phyloP scores from a whole-genome alignment of 176 grass and related monocot genomes.

The Saccharum spontaneum region DNA sequence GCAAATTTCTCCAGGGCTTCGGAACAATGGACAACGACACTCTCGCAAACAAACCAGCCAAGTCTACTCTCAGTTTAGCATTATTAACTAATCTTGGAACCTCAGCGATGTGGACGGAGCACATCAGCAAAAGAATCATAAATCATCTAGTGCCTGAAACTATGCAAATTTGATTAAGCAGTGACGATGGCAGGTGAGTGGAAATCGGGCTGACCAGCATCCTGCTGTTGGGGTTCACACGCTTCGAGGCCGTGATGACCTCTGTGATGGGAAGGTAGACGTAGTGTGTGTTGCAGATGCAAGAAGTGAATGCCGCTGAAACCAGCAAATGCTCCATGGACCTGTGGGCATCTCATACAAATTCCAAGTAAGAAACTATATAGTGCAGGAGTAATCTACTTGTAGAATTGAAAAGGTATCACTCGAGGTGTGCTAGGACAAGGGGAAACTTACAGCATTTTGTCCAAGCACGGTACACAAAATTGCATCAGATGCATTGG shows the following conservation, averaged over 20 bases:
- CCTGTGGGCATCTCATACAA: slow-evolving; percentile 38
- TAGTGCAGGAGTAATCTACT: not conserved
- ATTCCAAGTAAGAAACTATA: slow-evolving; percentile 16
- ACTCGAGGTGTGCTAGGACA: not conserved
- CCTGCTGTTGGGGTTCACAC: slow-evolving; percentile 83
- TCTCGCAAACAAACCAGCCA: not conserved
- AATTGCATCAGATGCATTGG: slow-evolving; percentile 98
- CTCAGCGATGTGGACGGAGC: not conserved
- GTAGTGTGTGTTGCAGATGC: slow-evolving; percentile 84
- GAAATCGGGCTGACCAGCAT: slow-evolving; percentile 93
- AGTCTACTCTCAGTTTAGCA: not conserved
- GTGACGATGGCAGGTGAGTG: slow-evolving; percentile 34
- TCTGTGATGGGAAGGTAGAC: slow-evolving; percentile 90
- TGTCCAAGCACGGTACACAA: slow-evolving; percentile 96
- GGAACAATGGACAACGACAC: not conserved
- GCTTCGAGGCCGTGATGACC: slow-evolving; percentile 61
- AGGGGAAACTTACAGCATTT: slow-evolving; percentile 68
- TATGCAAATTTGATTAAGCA: not conserved
- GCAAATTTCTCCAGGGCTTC: not conserved
- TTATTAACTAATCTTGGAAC: not conserved
- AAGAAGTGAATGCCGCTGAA: slow-evolving; percentile 95
- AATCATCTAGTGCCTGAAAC: not conserved
- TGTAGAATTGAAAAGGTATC: not conserved
- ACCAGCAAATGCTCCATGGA: slow-evolving; percentile 97
- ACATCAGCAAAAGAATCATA: slow-evolving; percentile 20